These are phyloP conservation scores for Periconia digitata DNA, from an alignment of 2,329 filamentous ascomycete species.

Conservation along the genomic window DNA sequence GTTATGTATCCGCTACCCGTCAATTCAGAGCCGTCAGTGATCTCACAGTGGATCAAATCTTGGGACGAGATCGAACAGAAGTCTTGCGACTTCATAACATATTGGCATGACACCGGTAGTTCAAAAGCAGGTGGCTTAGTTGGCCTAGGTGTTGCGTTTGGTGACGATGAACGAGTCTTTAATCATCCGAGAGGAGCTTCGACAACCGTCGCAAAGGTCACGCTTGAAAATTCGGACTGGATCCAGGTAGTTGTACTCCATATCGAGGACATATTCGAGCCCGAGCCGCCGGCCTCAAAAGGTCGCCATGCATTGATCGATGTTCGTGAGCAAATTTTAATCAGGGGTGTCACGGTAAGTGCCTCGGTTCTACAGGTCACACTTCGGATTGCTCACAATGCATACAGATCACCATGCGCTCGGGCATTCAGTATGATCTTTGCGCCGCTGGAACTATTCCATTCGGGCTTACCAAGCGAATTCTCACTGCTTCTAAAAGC, in stretches of 20 bases:
- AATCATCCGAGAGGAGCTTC: not conserved
- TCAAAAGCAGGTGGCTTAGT: not conserved
- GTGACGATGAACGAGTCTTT: not conserved
- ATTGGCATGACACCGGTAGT: not conserved
- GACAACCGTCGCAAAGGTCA: not conserved
- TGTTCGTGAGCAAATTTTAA: not conserved
- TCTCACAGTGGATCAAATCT: not conserved
- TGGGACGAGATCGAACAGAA: not conserved
- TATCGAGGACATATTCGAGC: not conserved
- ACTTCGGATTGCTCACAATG: not conserved
- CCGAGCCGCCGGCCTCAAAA: not conserved
- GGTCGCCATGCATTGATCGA: not conserved
- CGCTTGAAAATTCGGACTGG: not conserved
- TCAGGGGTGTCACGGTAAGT: not conserved
- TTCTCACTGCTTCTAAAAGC: not conserved
- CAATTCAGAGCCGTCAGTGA: not conserved
- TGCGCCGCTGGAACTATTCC: not conserved
- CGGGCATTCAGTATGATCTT: not conserved
- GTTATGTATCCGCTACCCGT: not conserved
- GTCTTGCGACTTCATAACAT: not conserved
- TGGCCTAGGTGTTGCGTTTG: not conserved
- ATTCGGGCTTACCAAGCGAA: not conserved
- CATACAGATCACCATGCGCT: not conserved
- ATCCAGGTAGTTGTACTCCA: not conserved
- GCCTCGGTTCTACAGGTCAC: not conserved